These are phyloP conservation scores for Hemileccinum impolitum DNA, from an alignment of 768 basidiomycete species.

Conservation along the genomic window DNA sequence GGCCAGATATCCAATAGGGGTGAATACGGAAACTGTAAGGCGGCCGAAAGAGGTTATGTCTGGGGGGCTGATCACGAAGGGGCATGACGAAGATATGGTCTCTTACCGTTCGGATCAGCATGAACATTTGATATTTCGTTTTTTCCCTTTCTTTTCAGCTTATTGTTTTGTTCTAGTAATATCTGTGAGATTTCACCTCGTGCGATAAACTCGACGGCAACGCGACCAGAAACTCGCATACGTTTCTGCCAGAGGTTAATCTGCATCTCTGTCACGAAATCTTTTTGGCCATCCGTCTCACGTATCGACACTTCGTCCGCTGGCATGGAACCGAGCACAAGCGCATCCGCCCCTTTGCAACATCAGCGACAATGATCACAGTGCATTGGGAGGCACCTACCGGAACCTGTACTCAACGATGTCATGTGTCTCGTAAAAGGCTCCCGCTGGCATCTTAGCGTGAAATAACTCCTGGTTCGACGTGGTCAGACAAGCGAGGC, in stretches of 20 bases:
- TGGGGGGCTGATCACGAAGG: too few species aligned
- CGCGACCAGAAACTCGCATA: slow-evolving; percentile 58
- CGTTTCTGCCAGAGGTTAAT: slow-evolving; percentile 64
- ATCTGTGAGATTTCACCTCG: too few species aligned
- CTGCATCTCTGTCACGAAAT: slow-evolving; percentile 45
- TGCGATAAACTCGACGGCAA: slow-evolving; percentile 66
- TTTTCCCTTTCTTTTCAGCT: too few species aligned
- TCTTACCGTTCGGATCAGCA: too few species aligned
- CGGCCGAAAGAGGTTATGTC: too few species aligned
- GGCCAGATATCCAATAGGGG: too few species aligned
- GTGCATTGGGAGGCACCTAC: slow-evolving; percentile 1
- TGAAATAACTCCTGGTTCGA: slow-evolving; percentile 28
- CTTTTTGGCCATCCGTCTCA: slow-evolving; percentile 47
- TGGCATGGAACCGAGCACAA: slow-evolving; percentile 41
- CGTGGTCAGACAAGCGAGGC: slow-evolving; percentile 54
- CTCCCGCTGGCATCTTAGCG: slow-evolving; percentile 15
- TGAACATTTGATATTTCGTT: too few species aligned
- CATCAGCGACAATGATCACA: not conserved
- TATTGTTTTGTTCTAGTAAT: too few species aligned
- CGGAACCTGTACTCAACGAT: slow-evolving; percentile 9
- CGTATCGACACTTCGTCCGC: slow-evolving; percentile 56
- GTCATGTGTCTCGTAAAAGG: slow-evolving; percentile 8
- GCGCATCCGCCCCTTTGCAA: slow-evolving; percentile 44
- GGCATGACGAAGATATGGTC: too few species aligned
- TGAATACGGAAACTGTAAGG: too few species aligned